phyloP scores from a whole-genome alignment of 352 stramenopile species.

The Thraustochytrium sp. region DNA sequence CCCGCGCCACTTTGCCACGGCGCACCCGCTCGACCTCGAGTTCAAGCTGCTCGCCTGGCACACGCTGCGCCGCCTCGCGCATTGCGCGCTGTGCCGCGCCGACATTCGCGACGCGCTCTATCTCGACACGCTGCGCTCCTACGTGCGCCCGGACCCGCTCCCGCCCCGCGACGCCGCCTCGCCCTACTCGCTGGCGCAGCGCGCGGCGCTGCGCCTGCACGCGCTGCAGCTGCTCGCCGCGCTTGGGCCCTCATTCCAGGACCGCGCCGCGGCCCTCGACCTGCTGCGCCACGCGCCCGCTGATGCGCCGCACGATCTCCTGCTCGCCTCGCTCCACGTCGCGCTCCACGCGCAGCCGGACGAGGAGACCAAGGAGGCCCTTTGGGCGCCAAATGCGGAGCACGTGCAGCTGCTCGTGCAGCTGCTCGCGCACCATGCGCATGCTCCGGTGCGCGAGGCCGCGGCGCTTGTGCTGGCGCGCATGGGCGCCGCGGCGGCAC shows the following conservation, averaged over 20 bases:
- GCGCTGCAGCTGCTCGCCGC: not conserved
- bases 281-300: not conserved
- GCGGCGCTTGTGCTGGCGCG: not conserved
- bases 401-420: not conserved
- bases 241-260: not conserved
- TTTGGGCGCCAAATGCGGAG: too few species aligned
- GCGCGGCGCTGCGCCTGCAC: not conserved
- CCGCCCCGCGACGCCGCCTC: not conserved
- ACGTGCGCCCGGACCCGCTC: slow-evolving; percentile 50
- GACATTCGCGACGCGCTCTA: slow-evolving; percentile 48
- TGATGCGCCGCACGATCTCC: not conserved
- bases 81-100: slow-evolving; percentile 9
- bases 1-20: slow-evolving; percentile 53
- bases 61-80: slow-evolving; percentile 48
- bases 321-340: not conserved
- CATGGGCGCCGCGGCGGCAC: not conserved
- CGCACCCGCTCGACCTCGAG: slow-evolving; percentile 50
- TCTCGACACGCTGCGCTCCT: slow-evolving; percentile 53
- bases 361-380: too few species aligned
- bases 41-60: slow-evolving; percentile 55
- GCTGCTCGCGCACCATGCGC: not conserved
- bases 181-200: not conserved
- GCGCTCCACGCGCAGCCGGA: not conserved
- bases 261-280: not conserved
- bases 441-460: not conserved